These are phyloP conservation scores for Buxus sempervirens DNA, from an alignment of 164 flowering plant species.

Conservation along the genomic window DNA sequence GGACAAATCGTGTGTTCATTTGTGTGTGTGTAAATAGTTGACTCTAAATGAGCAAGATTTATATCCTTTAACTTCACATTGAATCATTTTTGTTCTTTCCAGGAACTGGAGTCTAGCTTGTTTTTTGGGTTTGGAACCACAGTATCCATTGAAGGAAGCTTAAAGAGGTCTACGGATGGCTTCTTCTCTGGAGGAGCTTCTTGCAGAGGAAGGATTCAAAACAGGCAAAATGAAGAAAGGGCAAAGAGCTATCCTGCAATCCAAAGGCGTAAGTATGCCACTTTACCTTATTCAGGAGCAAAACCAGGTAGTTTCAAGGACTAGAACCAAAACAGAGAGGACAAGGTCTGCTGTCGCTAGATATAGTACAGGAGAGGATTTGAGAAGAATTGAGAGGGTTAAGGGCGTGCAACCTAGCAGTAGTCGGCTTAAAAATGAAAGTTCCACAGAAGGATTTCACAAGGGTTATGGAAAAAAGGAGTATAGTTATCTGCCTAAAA, in stretches of 20 bases:
- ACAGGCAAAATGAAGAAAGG: constrained; percentile 30
- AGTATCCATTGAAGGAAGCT: too few relatives aligned
- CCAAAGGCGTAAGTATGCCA: constrained; percentile 27
- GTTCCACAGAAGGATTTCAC: constrained; percentile 9
- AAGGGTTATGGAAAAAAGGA: constrained; percentile 20
- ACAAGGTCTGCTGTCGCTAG: constrained; percentile 41
- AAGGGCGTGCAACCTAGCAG: constrained; percentile 22
- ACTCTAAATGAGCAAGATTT: too few relatives aligned
- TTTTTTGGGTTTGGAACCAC: too few relatives aligned
- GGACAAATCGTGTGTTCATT: too few relatives aligned
- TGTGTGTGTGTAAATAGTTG: too few relatives aligned
- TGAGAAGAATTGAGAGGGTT: constrained; percentile 16
- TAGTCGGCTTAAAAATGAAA: constrained; percentile 17
- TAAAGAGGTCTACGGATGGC: constrained; percentile 34
- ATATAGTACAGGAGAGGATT: constrained; percentile 15
- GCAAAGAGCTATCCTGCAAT: constrained; percentile 28
- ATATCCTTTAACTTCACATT: too few relatives aligned
- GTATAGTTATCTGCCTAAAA: not conserved
- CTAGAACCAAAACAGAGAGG: constrained; percentile 35
- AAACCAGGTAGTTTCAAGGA: constrained; percentile 20
- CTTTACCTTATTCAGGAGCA: constrained; percentile 15
- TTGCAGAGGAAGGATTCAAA: constrained; percentile 63
- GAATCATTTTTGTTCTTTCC: too few relatives aligned
- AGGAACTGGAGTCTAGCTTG: too few relatives aligned
- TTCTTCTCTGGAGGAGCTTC: constrained; percentile 62